Base-by-base conservation (phyloP, 2,329 filamentous ascomycete species). In the Leptosphaerulina australis region DNA sequence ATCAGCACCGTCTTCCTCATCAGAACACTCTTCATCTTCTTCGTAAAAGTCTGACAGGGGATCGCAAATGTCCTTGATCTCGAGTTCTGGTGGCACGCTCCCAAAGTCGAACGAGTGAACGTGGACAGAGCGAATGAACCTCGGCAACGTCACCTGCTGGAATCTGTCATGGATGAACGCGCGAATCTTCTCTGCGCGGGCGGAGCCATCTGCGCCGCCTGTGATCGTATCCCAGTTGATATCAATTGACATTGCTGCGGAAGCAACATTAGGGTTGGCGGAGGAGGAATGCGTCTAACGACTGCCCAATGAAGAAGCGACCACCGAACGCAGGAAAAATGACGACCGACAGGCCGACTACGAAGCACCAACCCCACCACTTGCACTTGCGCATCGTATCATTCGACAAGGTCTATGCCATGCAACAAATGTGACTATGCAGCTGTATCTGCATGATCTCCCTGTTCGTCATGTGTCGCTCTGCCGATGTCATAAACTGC, bases 41-140 rank as follows among this genome's bases (percentile, higher is more conserved):
- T 97, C 94, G 77, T 99, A 99, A 69, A 99, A 99, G 66, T 99
- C 94, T 0, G 91, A 87, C 50, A 97, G 82, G 2, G 94, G 94
- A 70, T 99, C 92, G 63, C 93, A 95, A 54, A 99, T 92, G 72
- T 97, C 94, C 75, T 97, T 97, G 66, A 99, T 87, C 69, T 95
- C 91, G 31, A 99, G 83, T 62, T 89, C 83, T 1, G 94, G 94
- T 29, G 89, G 81, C 39, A 93, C 85, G 21, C 80, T 84, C 37
- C 94, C 94, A 71, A 99, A 97, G 58, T 93, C 87, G 75, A 99
- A 99, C 54, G 90, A 87, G 71, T 97, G 92, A 30, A 97, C 92
- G 45, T 91, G 88, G 63, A 99, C 94, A 20, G 91, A 94, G 68
- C 94, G 92, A 75, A 99, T 97, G 81, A 99, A 97, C 67, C 91